These are phyloP conservation scores for Hemileccinum impolitum DNA, from an alignment of 768 basidiomycete genomes.

Conservation along the genomic window DNA sequence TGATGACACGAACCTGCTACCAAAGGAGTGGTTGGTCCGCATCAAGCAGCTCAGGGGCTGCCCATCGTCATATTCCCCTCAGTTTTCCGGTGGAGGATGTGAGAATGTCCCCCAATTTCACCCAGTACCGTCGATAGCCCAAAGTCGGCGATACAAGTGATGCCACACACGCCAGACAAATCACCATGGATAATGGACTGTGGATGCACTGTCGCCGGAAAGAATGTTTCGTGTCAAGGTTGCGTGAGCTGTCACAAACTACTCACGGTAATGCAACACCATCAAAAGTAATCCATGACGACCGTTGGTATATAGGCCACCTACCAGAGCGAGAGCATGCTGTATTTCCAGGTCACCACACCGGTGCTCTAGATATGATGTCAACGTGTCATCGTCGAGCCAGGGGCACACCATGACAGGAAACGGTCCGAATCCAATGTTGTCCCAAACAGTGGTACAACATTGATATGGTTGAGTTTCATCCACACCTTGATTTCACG, in stretches of 20 bases:
- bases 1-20: slow-evolving; percentile 20
- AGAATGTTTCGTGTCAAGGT: background rate
- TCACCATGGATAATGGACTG: slow-evolving; percentile 38
- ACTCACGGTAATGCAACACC: background rate
- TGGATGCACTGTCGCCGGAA: slow-evolving; percentile 3
- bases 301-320: background rate
- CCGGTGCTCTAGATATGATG: background rate
- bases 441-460: background rate
- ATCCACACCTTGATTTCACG: slow-evolving; percentile 7
- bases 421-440: background rate
- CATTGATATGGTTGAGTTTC: slow-evolving; percentile 2
- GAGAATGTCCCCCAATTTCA: slow-evolving; percentile 32
- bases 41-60: slow-evolving; percentile 38
- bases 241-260: too few species aligned
- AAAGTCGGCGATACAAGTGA: background rate
- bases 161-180: slow-evolving; percentile 34
- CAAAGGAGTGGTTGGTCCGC: slow-evolving; percentile 10
- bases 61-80: slow-evolving; percentile 38
- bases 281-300: background rate
- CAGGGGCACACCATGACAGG: background rate
- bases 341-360: background rate
- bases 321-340: background rate
- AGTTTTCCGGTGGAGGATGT: slow-evolving; percentile 24
- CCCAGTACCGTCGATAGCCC: slow-evolving; percentile 11
- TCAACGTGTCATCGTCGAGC: background rate